Evolutionary conservation across 2,329 filamentous ascomycete genomes (phyloP), one percentile per base, ranked within the genome.

Genomic region (Tolypocladium pustulatum): DNA sequence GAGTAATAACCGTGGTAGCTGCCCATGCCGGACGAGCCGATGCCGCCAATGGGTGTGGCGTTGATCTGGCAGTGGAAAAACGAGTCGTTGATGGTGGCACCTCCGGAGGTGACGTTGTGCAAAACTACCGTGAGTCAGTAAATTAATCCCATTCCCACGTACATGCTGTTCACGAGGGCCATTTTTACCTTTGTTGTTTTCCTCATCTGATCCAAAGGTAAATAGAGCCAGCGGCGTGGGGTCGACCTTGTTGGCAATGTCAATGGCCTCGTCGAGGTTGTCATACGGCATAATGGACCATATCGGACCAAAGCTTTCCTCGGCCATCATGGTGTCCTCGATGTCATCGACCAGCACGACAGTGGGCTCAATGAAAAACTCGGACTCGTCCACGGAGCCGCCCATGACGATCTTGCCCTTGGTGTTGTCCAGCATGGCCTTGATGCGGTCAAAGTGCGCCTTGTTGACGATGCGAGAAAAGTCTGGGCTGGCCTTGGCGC

Each of bases 261-360:
- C 80, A 70, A 97, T 91, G 55, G 92, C 93, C 67, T 95, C 84
- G 64, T 96, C 89, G n/a, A 97, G 78, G 65, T 84, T 81, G 63
- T 90, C 82, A 58, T 91, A 87, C 0, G 91, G 82, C 57, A 96
- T 76, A 62, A 97, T 85, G 62, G 90, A 87, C 65, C 96, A 91
- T 60, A 96, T 80, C n/a, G 94, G 94, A 8, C 93, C 94, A 70
- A 99, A 99, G 51, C 87, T 90, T 76, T 99, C 94, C 62, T 96
- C 84, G 30, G 77, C 76, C 68, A 97, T 82, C 73, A 97, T 83
- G 74, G 96, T 93, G 55, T 92, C 81, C 34, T 74, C 61, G 20
- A 82, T 70, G 61, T 84, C 85, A 64, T 89, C 80, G 41, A 97
- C 88, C 61, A 90, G 81, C n/a, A 99, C 86, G n/a, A 93, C 85